Conservation (phyloP, 257 asterid species). For the Cruciata laevipes region DNA sequence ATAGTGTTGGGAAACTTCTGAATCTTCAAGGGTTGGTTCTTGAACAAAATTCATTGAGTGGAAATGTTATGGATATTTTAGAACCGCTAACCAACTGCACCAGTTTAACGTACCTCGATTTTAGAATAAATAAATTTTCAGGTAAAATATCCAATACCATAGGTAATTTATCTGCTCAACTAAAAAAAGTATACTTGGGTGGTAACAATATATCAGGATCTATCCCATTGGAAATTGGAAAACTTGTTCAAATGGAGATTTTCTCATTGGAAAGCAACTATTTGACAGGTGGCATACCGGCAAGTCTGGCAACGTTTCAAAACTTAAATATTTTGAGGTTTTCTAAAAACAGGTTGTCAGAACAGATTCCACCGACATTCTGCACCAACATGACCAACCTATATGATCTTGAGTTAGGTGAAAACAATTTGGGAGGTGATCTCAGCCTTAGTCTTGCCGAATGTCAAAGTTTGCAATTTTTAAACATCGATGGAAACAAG, state of each 20-base stretch:
- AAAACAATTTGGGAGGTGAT: constrained; percentile 18
- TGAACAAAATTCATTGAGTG: not conserved
- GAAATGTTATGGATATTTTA: not conserved
- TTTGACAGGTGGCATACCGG: constrained; percentile 25
- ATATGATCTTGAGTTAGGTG: not conserved
- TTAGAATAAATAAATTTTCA: too few species aligned
- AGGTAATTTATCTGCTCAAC: too few species aligned
- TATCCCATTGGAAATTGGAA: too few species aligned
- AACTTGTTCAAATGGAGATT: too few species aligned
- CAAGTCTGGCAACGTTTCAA: constrained; percentile 19
- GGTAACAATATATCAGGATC: too few species aligned
- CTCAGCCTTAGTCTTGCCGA: constrained; percentile 13
- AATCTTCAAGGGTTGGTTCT: not conserved
- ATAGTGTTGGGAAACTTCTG: not conserved
- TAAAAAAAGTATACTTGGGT: too few species aligned
- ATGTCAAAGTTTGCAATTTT: constrained; percentile 10
- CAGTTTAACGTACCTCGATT: too few species aligned
- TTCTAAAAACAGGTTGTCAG: not conserved
- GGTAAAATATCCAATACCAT: too few species aligned
- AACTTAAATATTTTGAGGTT: not conserved
- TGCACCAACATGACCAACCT: constrained; percentile 17
- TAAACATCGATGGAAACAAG: constrained; percentile 19
- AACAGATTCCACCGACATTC: not conserved
- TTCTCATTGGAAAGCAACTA: too few species aligned
- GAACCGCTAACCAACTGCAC: too few species aligned